Conservation (phyloP, 192 early-diverging fungal genomes). For the Rhizophagus clarus region DNA sequence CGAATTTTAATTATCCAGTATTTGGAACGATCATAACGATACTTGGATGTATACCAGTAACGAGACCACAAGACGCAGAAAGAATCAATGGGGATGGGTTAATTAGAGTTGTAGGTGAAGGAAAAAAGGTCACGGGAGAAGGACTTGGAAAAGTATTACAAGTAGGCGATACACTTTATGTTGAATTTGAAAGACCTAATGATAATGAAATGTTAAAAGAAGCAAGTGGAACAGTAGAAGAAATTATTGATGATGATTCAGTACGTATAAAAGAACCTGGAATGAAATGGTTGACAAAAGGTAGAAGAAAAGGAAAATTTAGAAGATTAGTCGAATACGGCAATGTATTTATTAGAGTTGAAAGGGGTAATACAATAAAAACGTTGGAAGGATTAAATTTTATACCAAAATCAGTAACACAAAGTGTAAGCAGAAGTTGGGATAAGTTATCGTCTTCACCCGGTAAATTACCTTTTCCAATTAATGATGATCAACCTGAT, state of each 20-base stretch:
- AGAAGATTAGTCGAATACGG: conserved; percentile 37
- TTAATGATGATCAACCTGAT: conserved; percentile 7
- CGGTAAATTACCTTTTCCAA: background rate
- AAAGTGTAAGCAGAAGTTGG: conserved; percentile 15
- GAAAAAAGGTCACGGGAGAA: conserved; percentile 35
- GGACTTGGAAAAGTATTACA: conserved; percentile 37
- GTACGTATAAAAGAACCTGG: conserved; percentile 42
- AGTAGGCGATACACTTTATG: conserved; percentile 42
- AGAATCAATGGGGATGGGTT: conserved; percentile 34
- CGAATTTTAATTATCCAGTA: conserved; percentile 45
- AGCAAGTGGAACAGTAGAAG: conserved; percentile 39
- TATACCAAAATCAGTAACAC: conserved; percentile 1
- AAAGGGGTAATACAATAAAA: conserved; percentile 45
- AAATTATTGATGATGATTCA: conserved; percentile 35
- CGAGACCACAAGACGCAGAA: conserved; percentile 45
- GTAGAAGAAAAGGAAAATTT: conserved; percentile 38
- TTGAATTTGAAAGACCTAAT: conserved; percentile 42
- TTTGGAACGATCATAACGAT: conserved; percentile 41
- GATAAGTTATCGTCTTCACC: conserved; percentile 25
- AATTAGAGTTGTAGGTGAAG: conserved; percentile 41
- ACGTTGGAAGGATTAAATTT: conserved; percentile 33
- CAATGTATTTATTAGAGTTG: conserved; percentile 43
- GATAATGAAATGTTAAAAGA: conserved; percentile 34
- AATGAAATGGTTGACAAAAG: conserved; percentile 43
- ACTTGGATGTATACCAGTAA: conserved; percentile 44